Evolutionary conservation across 2,329 filamentous ascomycete species (phyloP).

Genomic region (Trichoderma semiorbis): DNA sequence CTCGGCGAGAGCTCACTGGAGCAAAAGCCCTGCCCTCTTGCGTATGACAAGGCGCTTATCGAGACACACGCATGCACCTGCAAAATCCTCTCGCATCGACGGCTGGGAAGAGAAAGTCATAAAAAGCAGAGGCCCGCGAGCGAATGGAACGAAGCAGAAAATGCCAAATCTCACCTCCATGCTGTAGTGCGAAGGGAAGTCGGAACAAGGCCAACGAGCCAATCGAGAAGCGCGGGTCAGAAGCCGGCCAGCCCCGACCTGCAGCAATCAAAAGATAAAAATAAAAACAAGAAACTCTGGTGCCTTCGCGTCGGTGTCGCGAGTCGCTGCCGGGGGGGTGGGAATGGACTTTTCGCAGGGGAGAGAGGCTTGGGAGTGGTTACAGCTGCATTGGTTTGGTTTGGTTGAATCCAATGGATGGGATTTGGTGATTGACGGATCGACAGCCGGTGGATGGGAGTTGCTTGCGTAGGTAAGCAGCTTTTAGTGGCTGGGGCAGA

Average conservation of each 20-base stretch:
- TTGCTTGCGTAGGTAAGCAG: conserved; percentile 14
- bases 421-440: conserved; percentile 9
- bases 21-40: conserved; percentile 2
- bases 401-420: neutral
- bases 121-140: neutral
- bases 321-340: conserved; percentile 1
- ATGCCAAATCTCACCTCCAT: conserved; percentile 10
- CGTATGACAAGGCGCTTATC: conserved; percentile 15
- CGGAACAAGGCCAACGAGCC: neutral
- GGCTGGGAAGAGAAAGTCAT: neutral
- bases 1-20: conserved; percentile 4
- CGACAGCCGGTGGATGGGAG: neutral
- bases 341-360: neutral
- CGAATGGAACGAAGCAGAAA: neutral
- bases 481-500: neutral
- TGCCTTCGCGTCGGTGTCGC: conserved; percentile 6
- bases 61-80: conserved; percentile 3
- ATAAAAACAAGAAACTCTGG: neutral
- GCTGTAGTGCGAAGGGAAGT: neutral
- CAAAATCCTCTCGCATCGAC: neutral
- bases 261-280: neutral
- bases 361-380: neutral
- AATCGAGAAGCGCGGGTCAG: conserved; percentile 2
- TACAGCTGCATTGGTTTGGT: conserved; percentile 5
- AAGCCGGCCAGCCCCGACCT: neutral